These are phyloP conservation scores for Coemansia sp. DNA, from an alignment of 192 early-diverging fungal genomes.

Conservation along the genomic window DNA sequence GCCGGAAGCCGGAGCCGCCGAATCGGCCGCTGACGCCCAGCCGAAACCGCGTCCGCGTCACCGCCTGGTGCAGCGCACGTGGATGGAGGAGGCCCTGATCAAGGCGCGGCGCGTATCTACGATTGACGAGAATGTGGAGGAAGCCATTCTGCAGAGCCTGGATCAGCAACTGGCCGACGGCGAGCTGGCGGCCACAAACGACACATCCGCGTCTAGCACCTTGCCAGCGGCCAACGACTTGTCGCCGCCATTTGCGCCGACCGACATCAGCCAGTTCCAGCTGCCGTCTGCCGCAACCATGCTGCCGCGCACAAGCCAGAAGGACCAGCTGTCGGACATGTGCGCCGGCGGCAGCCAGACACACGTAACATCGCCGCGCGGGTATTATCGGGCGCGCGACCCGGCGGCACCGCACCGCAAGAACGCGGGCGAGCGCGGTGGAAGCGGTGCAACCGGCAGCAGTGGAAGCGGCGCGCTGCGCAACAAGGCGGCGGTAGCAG, in stretches of 20 bases:
- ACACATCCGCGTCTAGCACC: neutral
- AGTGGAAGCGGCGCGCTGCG: neutral
- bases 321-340: slow-evolving; percentile 22
- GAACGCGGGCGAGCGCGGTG: slow-evolving; percentile 15
- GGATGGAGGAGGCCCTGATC: slow-evolving; percentile 57
- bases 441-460: neutral
- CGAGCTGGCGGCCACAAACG: neutral
- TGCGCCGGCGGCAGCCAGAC: slow-evolving; percentile 6
- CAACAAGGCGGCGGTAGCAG: neutral
- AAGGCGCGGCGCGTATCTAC: slow-evolving; percentile 55
- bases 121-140: slow-evolving; percentile 50
- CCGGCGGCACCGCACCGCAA: slow-evolving; percentile 50
- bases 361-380: slow-evolving; percentile 35
- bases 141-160: slow-evolving; percentile 47
- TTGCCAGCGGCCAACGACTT: neutral
- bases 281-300: neutral
- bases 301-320: slow-evolving; percentile 21
- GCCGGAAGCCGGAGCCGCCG: neutral
- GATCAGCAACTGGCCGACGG: slow-evolving; percentile 7
- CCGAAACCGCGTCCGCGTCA: slow-evolving; percentile 40
- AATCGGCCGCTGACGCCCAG: slow-evolving; percentile 1
- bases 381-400: slow-evolving; percentile 52
- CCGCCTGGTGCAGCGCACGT: slow-evolving; percentile 51
- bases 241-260: slow-evolving; percentile 13
- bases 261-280: slow-evolving; percentile 29